A percentile compares a stretch with the other conserved stretches of the same genome.
Evolutionary conservation across 2,329 filamentous ascomycete genomes (phyloP).

Genomic region (Hypoxylon sp.): DNA sequence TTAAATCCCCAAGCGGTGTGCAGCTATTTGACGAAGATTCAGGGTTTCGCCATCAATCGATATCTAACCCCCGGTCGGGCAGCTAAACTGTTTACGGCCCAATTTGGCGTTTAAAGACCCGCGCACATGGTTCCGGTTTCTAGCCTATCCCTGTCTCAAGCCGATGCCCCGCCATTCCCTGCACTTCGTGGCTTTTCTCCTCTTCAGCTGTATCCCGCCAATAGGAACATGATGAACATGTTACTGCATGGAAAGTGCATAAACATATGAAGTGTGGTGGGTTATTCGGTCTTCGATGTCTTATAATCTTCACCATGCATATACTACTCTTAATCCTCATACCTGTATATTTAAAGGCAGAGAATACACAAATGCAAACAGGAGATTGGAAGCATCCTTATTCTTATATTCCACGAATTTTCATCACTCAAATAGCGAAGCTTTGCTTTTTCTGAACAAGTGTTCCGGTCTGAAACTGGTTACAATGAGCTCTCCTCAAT

Average conservation of each 20-base stretch:
- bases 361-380: not conserved
- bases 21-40: slow-evolving; percentile 2
- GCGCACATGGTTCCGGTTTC: slow-evolving; percentile 25
- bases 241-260: not conserved
- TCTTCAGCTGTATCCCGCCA: slow-evolving; percentile 12
- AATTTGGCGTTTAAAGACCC: slow-evolving; percentile 33
- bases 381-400: not conserved
- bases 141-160: slow-evolving; percentile 17
- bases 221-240: not conserved
- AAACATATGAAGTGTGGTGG: not conserved
- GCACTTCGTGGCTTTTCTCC: slow-evolving; percentile 16
- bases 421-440: not conserved
- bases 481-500: not conserved
- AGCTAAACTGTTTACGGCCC: slow-evolving; percentile 29
- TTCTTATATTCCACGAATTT: not conserved
- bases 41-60: not conserved
- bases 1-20: slow-evolving; percentile 25
- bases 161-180: slow-evolving; percentile 8
- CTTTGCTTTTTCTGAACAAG: slow-evolving; percentile 13
- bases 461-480: not conserved
- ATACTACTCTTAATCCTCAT: too few species aligned
- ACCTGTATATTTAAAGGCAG: not conserved
- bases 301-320: too few species aligned
- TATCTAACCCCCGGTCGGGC: slow-evolving; percentile 1
- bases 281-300: not conserved